Conservation (phyloP, 495 filamentous ascomycete genomes). For the Elasticomyces elasticus region DNA sequence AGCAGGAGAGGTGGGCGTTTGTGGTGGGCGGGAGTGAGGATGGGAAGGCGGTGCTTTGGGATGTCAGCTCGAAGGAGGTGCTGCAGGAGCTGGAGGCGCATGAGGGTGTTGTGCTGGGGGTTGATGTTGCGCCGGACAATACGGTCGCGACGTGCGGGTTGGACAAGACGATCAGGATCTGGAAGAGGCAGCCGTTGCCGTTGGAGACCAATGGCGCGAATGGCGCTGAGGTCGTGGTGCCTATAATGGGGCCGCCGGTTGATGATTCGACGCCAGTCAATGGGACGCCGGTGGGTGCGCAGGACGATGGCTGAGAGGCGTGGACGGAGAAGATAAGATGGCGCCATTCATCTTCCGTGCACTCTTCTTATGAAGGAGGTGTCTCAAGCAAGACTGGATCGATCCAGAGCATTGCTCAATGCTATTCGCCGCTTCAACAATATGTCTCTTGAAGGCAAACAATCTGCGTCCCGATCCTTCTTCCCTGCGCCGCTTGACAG, state of each 20-base stretch:
- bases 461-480: too few species aligned
- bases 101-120: slow-evolving; percentile 71
- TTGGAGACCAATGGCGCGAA: neutral
- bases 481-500: too few species aligned
- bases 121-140: slow-evolving; percentile 50
- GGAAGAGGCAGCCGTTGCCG: slow-evolving; percentile 13
- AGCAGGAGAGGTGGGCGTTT: slow-evolving; percentile 42
- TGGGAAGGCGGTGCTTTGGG: slow-evolving; percentile 77
- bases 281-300: neutral
- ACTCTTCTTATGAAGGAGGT: too few species aligned
- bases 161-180: slow-evolving; percentile 23
- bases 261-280: neutral
- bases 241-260: neutral
- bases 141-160: slow-evolving; percentile 37
- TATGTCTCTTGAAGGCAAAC: too few species aligned
- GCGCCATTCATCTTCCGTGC: too few species aligned
- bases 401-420: too few species aligned
- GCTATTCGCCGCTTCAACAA: too few species aligned
- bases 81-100: slow-evolving; percentile 65
- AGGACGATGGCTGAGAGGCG: neutral
- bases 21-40: slow-evolving; percentile 80
- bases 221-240: neutral
- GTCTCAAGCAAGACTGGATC: too few species aligned
- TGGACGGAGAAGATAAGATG: too few species aligned
- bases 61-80: slow-evolving; percentile 72